Conservation (phyloP, 345 rosid genomes). For the Citrus cavaleriei region DNA sequence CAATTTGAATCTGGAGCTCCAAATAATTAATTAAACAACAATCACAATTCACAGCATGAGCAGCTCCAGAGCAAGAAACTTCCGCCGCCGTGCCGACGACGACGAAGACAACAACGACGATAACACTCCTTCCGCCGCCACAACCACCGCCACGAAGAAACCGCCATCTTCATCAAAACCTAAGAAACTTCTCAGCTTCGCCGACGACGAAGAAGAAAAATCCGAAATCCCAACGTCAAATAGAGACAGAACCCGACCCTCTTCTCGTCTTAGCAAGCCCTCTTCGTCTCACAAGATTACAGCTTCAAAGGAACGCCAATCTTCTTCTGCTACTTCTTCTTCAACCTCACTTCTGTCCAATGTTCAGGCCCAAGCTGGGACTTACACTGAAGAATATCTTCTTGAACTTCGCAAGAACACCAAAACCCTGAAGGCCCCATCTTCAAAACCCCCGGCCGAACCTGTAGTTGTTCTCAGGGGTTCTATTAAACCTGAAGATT, state of each 20-base stretch:
- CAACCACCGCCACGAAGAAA: constrained; percentile 16
- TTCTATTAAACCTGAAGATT: constrained; percentile 39
- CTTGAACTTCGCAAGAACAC: constrained; percentile 89
- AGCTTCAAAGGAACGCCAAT: constrained; percentile 50
- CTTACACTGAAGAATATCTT: constrained; percentile 82
- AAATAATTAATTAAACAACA: no score
- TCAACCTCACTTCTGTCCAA: constrained; percentile 45
- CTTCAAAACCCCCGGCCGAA: constrained; percentile 45
- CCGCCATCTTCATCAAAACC: constrained; percentile 43
- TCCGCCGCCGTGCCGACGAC: constrained; percentile 74
- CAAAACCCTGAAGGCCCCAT: constrained; percentile 51
- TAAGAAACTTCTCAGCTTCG: constrained; percentile 81
- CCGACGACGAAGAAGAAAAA: constrained; percentile 69
- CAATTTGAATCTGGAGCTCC: background rate
- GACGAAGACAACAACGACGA: constrained; percentile 30
- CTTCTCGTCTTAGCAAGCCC: constrained; percentile 39
- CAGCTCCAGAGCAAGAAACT: constrained; percentile 54
- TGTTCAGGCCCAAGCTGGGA: constrained; percentile 81
- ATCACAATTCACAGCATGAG: constrained; percentile 30
- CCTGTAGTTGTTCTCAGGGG: constrained; percentile 62
- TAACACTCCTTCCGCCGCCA: constrained; percentile 6
- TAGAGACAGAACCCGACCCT: constrained; percentile 24
- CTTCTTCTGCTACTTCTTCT: constrained; percentile 22
- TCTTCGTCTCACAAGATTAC: constrained; percentile 59
- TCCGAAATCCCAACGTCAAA: constrained; percentile 13